Base-by-base conservation (phyloP, 257 asterid genomes). In the Salvia splendens region DNA sequence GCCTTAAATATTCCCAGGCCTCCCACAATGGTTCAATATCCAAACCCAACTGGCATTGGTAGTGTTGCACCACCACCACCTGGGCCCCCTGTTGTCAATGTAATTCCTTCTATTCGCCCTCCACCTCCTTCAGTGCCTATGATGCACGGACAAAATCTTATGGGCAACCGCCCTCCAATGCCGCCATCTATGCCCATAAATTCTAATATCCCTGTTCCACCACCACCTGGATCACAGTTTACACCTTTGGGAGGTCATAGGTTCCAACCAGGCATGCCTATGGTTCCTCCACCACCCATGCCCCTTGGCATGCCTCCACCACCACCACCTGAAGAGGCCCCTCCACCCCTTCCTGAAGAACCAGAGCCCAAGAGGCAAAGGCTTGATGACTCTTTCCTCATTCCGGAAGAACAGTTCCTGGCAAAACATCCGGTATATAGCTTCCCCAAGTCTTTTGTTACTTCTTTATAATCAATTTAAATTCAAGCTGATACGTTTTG, bases 261-360 rank as follows among this genome's bases (percentile, higher is more conserved):
- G 30, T 74, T 95, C 42, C 98, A 89, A 73, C 82, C 82, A 38
- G 92, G 95, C 70, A 77, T 91, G 95, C 76, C 75, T 55, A 80
- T 83, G 87, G 88, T 59, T 65, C 92, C 85, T 57, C 88, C 83
- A 8, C 96, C 97, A 35, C 96, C 97, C 46, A 86, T 92, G 94
- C 86, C 78, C 58, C 91, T 79, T 42, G 89, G 91, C 61, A 80
- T 91, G 85, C 90, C 88, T 11, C 97, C 95, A 3, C 97, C 95
- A 14, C 97, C 97, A 50, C 96, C 95, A 12, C 96, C 94, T 8
- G 95, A 89, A 73, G 98, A 89, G 77, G 96, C 96, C 54, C 98
- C 96, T 11, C 97, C 95, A 4, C 97, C 97, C 2, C 86, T 87
- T 52, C 98, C 98, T 5, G 97, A 89, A 20, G 98, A 89, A 72